Base-by-base conservation (phyloP, 495 filamentous ascomycete species). In the Xylaria sp. region DNA sequence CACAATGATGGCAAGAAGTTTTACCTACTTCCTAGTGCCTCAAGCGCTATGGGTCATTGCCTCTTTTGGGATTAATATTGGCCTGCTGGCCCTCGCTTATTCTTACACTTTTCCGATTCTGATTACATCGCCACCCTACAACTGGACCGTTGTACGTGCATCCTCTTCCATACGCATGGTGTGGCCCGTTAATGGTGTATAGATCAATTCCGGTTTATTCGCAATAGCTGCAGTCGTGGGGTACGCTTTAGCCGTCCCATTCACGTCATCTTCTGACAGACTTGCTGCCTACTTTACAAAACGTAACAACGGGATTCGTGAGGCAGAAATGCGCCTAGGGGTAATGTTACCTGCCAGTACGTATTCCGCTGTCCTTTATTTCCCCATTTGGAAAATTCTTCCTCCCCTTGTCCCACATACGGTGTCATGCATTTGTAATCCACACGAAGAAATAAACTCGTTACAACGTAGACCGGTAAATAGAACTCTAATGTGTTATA, bases 311-410 rank as follows among this genome's bases (percentile, higher is more conserved):
- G 81, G 83, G 57, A 85, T 89, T 73, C 86, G 88, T 65, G 88
- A 90, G 75, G 85, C 88, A 48, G 88, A 90, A 75, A 89, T 90
- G 87, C 86, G 88, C 1, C 80, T 90, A 3, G 85, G 86, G 5
- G 87, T 86, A 19, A 80, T 90, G 69, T 79, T 89, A 26, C 82
- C 85, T 46, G 83, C 84, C 0, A 85, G 64, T 67, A 67, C 12
- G 64, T 55, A 31, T 55, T 31, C 64, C 48, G 14, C 9, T 33
- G 2, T 53, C 46, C 19, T 43, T 43, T 40, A 17, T 55, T 41
- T 41, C 48, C 63, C 21, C 19, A 41, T 33, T 12, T 19, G 43
- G 48, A 29, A 40, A 19, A 14, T 5, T 8, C 24, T 40, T 52
- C 31, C 40, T 14, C 35, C 14, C 59, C 40, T 8, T 63, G 21